Evolutionary conservation across 129 eudicot species (phyloP).

Genomic region (Tagetes patula): DNA sequence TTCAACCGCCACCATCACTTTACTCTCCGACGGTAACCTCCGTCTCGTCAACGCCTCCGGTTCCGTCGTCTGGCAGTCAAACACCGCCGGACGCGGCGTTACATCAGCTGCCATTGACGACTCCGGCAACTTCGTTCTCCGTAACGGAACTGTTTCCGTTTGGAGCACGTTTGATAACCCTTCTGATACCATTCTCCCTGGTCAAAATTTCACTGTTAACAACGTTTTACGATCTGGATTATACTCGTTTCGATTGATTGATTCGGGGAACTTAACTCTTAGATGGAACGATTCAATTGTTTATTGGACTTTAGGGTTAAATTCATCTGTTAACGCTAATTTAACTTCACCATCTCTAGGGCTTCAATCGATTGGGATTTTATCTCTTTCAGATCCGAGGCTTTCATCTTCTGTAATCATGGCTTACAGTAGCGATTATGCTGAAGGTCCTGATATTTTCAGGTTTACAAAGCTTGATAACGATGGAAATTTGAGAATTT

Average conservation of each 20-base stretch:
- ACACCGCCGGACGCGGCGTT: conserved; percentile 51
- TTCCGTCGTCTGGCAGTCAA: conserved; percentile 60
- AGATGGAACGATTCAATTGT: conserved; percentile 49
- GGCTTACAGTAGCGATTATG: conserved; percentile 88
- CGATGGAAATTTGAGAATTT: conserved; percentile 88
- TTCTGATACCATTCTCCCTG: conserved; percentile 64
- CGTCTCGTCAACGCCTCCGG: conserved; percentile 50
- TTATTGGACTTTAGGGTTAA: conserved; percentile 65
- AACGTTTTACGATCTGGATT: conserved; percentile 50
- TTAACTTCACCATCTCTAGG: conserved; percentile 52
- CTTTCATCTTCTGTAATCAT: conserved; percentile 34
- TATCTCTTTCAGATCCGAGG: conserved; percentile 44
- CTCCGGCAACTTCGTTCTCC: conserved; percentile 57
- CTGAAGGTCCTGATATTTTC: conserved; percentile 52
- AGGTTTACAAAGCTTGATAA: conserved; percentile 61
- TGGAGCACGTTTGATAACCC: conserved; percentile 80
- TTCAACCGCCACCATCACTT: conserved; percentile 51
- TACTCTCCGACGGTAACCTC: conserved; percentile 56
- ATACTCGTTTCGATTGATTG: conserved; percentile 48
- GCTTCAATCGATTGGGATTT: conserved; percentile 58
- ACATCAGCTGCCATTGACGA: conserved; percentile 53
- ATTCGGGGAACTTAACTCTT: conserved; percentile 56
- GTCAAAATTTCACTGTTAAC: conserved; percentile 44
- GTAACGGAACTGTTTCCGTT: conserved; percentile 32
- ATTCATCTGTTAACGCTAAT: conserved; percentile 44